Evolutionary conservation across 768 basidiomycete species (phyloP), one percentile per base, ranked within the genome.

Genomic region (Podaxis rugospora): DNA sequence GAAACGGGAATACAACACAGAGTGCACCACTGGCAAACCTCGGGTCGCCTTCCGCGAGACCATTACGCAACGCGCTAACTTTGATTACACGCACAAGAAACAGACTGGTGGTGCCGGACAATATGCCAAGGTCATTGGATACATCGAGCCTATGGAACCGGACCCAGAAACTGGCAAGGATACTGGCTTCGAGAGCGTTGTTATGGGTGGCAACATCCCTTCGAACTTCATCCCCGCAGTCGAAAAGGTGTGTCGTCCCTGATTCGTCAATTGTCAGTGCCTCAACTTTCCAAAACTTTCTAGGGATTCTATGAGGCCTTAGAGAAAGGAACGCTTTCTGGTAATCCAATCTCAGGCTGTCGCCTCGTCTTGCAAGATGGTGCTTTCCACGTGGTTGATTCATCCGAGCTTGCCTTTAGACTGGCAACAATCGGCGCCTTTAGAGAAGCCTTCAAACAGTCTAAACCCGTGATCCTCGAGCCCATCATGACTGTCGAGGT

Each of bases 401-500:
- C 97, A 27, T 94, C 92, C 58, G 97, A 98, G 72, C 75, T 98
- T 66, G 95, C 97, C 42, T 99, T 98, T 84, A 82, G 93, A 47
- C 81, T 94, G 37, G 92, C 93, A 5, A 87, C 92, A 4, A 88
- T 96, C 42, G 90, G 93, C 56, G 95, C 95, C 0, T 95, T 98
- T 83, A 85, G 92, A 56, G 96, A 98, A 68, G 86, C 88, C 3
- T 98, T 90, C 80, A 78, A 80, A 64, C 82, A 82, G 64, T 88
- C 92, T 49, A 79, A 78, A 55, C 87, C 93, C 0, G 87, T 93
- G 55, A 89, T 99, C 59, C 76, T 99, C 42, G 96, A 99, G 71
- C 96, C 96, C n/a, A 89, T 98, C 75, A 99, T 99, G 96, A 92
- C 85, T 14, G 96, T 99, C 39, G 96, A 99, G 68, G 93, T 98